A percentile compares a stretch with the other conserved stretches of the same genome.
Conservation (phyloP, 2,329 filamentous ascomycete species). For the Bipolaris zeicola region DNA sequence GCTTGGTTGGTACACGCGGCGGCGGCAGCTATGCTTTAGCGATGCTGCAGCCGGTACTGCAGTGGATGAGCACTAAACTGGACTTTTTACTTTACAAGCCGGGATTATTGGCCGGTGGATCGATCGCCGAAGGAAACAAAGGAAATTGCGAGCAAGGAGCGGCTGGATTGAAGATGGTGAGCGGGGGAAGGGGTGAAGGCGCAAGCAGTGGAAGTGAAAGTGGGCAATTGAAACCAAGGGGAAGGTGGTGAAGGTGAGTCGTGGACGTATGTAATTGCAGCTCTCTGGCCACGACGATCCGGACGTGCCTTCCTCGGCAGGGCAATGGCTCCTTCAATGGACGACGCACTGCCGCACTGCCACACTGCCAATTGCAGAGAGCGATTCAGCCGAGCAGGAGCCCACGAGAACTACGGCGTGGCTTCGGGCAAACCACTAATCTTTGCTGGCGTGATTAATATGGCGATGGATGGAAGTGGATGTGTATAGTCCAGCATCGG, state of each 20-base stretch:
- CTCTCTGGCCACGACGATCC: constrained; percentile 6
- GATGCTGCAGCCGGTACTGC: constrained; percentile 10
- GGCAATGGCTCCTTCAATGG: neutral
- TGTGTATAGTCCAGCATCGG: too few species aligned
- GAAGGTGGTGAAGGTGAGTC: constrained; percentile 8
- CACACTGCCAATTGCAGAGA: neutral
- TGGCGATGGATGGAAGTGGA: too few species aligned
- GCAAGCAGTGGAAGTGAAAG: constrained; percentile 5
- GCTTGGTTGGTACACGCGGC: constrained; percentile 9
- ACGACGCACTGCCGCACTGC: constrained; percentile 9
- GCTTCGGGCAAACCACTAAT: neutral
- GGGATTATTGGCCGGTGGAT: constrained; percentile 2
- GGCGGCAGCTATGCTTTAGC: constrained; percentile 18
- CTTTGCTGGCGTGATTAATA: too few species aligned
- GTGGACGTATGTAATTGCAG: neutral
- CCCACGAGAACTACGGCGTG: neutral
- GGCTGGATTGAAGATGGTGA: neutral
- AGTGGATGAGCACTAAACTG: constrained; percentile 5
- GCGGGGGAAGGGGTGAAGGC: neutral
- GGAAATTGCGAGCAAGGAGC: constrained; percentile 3
- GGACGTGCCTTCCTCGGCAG: constrained; percentile 2
- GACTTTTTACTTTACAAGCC: constrained; percentile 1
- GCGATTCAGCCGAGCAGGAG: neutral
- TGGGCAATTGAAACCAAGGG: neutral
- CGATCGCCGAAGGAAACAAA: constrained; percentile 3